Conservation (phyloP, 345 rosid genomes). For the Physaria fendleri region DNA sequence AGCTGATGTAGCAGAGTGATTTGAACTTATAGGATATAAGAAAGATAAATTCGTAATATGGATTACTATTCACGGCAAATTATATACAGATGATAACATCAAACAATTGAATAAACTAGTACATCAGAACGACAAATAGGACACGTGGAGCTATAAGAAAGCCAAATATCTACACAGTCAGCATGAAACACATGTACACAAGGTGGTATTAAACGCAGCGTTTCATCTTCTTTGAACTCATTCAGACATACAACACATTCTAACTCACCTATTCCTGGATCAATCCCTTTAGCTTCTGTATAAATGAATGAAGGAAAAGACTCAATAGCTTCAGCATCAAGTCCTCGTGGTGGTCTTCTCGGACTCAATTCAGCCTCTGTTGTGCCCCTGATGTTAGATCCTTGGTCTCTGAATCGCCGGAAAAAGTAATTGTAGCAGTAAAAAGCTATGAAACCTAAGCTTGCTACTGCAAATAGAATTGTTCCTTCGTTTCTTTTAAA, state of each 20-base stretch:
- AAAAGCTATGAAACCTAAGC: constrained; percentile 7
- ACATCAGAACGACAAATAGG: constrained; percentile 72
- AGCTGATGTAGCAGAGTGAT: too few species aligned
- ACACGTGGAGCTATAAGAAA: constrained; percentile 51
- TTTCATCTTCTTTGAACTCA: constrained; percentile 49
- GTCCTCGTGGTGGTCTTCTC: constrained; percentile 35
- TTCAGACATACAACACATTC: constrained; percentile 68
- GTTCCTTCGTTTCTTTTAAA: constrained; percentile 13
- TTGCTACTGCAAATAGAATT: constrained; percentile 7
- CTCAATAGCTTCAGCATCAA: constrained; percentile 42
- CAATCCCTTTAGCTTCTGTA: constrained; percentile 49
- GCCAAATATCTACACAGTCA: constrained; percentile 68
- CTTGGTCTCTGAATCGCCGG: constrained; percentile 2
- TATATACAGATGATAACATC: too few species aligned
- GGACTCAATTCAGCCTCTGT: constrained; percentile 22
- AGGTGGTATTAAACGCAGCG: constrained; percentile 59
- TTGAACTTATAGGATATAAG: too few species aligned
- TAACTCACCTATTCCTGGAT: constrained; percentile 38
- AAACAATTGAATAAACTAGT: too few species aligned
- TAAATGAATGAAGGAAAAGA: constrained; percentile 58
- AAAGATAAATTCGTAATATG: too few species aligned
- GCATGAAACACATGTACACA: constrained; percentile 76
- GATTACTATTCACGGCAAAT: too few species aligned
- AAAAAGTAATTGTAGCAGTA: constrained; percentile 9
- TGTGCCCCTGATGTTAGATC: neutral